Percentiles rank a stretch among this genome's conserved stretches.
Evolutionary conservation across 495 filamentous ascomycete species (phyloP).

Genomic region (Corynascus novoguineensis): DNA sequence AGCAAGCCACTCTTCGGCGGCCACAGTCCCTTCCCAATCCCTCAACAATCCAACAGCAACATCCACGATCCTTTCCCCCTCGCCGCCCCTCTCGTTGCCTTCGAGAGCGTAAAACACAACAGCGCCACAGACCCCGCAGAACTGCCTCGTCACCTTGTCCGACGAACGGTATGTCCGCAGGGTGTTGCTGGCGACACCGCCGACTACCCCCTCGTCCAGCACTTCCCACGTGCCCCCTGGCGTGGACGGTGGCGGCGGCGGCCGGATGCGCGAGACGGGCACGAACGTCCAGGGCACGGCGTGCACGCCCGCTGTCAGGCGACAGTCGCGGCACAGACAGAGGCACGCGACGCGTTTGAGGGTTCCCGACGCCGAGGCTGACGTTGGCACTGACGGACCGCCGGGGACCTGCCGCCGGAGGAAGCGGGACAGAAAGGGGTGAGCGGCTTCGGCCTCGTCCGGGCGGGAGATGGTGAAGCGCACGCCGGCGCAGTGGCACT

Average conservation of each 20-base stretch:
- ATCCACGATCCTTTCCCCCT: conserved; percentile 38
- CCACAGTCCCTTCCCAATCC: conserved; percentile 44
- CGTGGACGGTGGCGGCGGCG: conserved; percentile 29
- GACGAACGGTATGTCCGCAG: conserved; percentile 52
- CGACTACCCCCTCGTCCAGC: too few relatives aligned
- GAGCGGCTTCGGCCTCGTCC: conserved; percentile 4
- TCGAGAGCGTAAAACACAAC: conserved; percentile 45
- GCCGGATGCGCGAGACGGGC: conserved; percentile 47
- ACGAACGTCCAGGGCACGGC: conserved; percentile 59
- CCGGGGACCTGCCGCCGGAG: conserved; percentile 7
- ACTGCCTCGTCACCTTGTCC: conserved; percentile 48
- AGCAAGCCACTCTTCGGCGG: conserved; percentile 40
- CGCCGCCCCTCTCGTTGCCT: background rate
- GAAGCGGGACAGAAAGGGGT: conserved; percentile 12
- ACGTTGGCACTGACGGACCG: too few relatives aligned
- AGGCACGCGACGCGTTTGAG: conserved; percentile 54
- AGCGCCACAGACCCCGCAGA: conserved; percentile 59
- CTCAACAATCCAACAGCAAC: conserved; percentile 50
- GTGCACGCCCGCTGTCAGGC: conserved; percentile 54
- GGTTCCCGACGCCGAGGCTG: too few relatives aligned
- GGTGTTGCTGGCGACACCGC: too few relatives aligned
- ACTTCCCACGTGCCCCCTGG: conserved; percentile 37
- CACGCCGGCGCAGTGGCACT: conserved; percentile 44
- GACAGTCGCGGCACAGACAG: conserved; percentile 56
- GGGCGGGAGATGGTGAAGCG: conserved; percentile 40